These are phyloP conservation scores for Cryptococcus maquisensis DNA, from an alignment of 1,284 basidiomycete genomes.

Conservation along the genomic window DNA sequence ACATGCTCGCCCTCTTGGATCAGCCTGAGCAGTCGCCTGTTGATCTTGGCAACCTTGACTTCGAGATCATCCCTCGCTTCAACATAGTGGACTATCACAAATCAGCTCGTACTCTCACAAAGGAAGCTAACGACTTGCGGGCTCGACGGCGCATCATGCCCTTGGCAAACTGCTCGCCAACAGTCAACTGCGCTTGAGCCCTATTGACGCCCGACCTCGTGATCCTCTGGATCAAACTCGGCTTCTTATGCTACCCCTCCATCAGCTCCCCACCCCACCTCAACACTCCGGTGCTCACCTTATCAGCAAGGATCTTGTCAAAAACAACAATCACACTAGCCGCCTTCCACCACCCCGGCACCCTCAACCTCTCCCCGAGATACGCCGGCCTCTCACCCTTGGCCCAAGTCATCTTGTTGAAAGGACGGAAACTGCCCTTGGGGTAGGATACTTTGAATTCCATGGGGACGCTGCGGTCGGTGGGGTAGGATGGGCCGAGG, in stretches of 20 bases:
- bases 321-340: conserved; percentile 83
- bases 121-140: conserved; percentile 22
- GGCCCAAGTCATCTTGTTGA: conserved; percentile 37
- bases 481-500: conserved; percentile 58
- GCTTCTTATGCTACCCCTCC: conserved; percentile 68
- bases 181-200: conserved; percentile 66
- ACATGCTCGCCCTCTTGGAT: conserved; percentile 50
- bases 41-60: conserved; percentile 61
- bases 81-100: conserved; percentile 64
- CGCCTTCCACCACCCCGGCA: conserved; percentile 89
- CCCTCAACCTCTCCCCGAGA: conserved; percentile 60
- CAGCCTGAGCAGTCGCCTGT: conserved; percentile 48
- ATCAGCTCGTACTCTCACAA: not conserved
- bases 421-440: conserved; percentile 58
- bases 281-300: conserved; percentile 52
- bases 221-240: conserved; percentile 79
- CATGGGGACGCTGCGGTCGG: conserved; percentile 42
- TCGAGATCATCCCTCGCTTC: conserved; percentile 87
- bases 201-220: conserved; percentile 63
- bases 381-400: conserved; percentile 26
- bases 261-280: not conserved
- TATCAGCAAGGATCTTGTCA: conserved; percentile 79
- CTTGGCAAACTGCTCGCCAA: conserved; percentile 76
- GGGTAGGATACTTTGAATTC: conserved; percentile 96
- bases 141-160: conserved; percentile 63